Conservation (phyloP, 257 asterid genomes). For the Solanum chmielewskii region DNA sequence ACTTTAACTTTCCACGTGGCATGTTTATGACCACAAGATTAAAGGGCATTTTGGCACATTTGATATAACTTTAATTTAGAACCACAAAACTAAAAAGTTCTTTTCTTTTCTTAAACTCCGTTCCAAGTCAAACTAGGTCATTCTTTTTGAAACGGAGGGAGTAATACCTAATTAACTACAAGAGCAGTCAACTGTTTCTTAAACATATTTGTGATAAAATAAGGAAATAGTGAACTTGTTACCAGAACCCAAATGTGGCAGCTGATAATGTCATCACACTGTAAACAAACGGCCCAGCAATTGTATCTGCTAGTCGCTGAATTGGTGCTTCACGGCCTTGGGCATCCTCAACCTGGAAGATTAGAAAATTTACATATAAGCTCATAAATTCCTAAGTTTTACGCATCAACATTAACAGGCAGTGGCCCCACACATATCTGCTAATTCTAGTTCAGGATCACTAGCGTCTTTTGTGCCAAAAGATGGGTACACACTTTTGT, state of each 20-base stretch:
- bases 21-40: too few species aligned
- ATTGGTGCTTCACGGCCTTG: constrained; percentile 99
- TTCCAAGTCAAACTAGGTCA: too few species aligned
- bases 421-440: neutral
- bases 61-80: too few species aligned
- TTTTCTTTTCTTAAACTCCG: too few species aligned
- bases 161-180: neutral
- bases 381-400: neutral
- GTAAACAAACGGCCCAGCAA: constrained; percentile 96
- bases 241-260: constrained; percentile 95
- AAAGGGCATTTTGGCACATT: too few species aligned
- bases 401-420: neutral
- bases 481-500: neutral
- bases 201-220: neutral
- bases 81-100: too few species aligned
- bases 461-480: neutral
- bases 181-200: neutral
- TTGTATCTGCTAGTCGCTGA: constrained; percentile 96
- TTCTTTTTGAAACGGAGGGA: too few species aligned
- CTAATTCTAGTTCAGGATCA: neutral
- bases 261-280: constrained; percentile 90
- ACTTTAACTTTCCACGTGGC: too few species aligned
- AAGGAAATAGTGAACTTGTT: constrained; percentile 15
- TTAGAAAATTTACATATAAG: neutral
- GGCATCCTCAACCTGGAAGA: constrained; percentile 91